Evolutionary conservation across 768 basidiomycete genomes (phyloP), one percentile per base, ranked within the genome.

Genomic region (Leccinum incarnatum): DNA sequence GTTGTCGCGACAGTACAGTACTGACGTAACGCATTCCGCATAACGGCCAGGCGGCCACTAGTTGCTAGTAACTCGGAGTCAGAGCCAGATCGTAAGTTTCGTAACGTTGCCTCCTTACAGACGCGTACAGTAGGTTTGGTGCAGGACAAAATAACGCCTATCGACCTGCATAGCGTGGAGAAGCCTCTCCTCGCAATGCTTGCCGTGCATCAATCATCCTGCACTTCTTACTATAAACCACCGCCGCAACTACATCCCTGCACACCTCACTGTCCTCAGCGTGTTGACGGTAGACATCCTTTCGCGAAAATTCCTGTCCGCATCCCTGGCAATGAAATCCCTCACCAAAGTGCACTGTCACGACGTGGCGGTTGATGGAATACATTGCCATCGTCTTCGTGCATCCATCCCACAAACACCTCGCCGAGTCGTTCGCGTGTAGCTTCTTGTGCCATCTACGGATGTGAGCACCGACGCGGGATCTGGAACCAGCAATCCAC

Each of bases 401-500:
- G 3, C 61, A 62, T 4, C 58, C 54, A 1, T 55, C 51, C 61
- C 61, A 62, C 14, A 54, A 32, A 14, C 61, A 62, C 8, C 30
- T 11, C 15, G 48, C 6, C 2, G 10, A 36, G 25, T 19, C 12
- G 4, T 51, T 27, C 36, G 30, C 7, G 4, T 17, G 49, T 11
- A 2, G 42, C 5, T 46, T 27, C 1, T 0, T 21, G 29, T 63
- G 60, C 62, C 62, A 63, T n/a, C 37, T 57, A 9, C 60, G 56
- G 3, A 63, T 36, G 23, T 62, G 62, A 12, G 50, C n/a, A 4
- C 53, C 60, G 10, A 63, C 27, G 2, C 12, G 2, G 21, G 51
- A 9, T 32, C 54, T 58, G 46, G 56, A 51, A 12, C 60, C 57
- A 2, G 53, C 32, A 14, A 63, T 56, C 62, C 60, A 63, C 57